Percentiles rank a stretch among this genome's conserved stretches.
Evolutionary conservation across 2,329 filamentous ascomycete genomes (phyloP).

Genomic region (Sclerotinia glacialis): DNA sequence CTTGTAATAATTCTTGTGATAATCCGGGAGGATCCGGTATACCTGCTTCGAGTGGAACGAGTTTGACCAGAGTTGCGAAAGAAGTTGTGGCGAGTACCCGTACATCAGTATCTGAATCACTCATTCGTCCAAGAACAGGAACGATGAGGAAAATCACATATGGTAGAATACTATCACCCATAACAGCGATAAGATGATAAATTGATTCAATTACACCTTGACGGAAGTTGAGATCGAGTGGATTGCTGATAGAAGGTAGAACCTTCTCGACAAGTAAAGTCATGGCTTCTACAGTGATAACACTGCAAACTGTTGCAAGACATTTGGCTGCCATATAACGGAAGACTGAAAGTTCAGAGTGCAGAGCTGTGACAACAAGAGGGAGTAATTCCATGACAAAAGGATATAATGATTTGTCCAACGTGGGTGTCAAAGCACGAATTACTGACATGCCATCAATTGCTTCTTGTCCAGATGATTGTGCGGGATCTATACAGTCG

Average conservation of each 20-base stretch:
- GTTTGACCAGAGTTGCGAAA: slow-evolving; percentile 93
- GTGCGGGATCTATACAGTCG: slow-evolving; percentile 70
- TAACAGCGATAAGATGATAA: slow-evolving; percentile 95
- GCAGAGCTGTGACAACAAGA: slow-evolving; percentile 80
- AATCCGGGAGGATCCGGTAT: slow-evolving; percentile 95
- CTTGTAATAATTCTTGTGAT: slow-evolving; percentile 81
- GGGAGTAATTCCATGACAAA: slow-evolving; percentile 84
- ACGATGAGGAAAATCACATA: slow-evolving; percentile 99
- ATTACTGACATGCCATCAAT: slow-evolving; percentile 92
- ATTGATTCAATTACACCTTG: slow-evolving; percentile 94
- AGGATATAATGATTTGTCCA: slow-evolving; percentile 69
- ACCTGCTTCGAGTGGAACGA: slow-evolving; percentile 93
- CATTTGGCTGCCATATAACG: slow-evolving; percentile 97
- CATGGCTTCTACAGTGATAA: slow-evolving; percentile 93
- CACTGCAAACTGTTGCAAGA: slow-evolving; percentile 93
- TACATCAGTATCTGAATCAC: slow-evolving; percentile 94
- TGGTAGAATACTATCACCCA: slow-evolving; percentile 93
- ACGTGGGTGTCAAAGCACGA: slow-evolving; percentile 86
- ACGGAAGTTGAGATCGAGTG: slow-evolving; percentile 79
- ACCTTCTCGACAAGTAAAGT: slow-evolving; percentile 93
- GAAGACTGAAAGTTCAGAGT: slow-evolving; percentile 85
- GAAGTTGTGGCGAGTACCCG: slow-evolving; percentile 92
- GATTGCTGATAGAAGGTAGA: slow-evolving; percentile 86
- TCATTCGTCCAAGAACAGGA: slow-evolving; percentile 95
- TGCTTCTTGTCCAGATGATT: slow-evolving; percentile 81